Evolutionary conservation across 2,329 filamentous ascomycete genomes (phyloP).

Genomic region (Hyphodiscus sp.): DNA sequence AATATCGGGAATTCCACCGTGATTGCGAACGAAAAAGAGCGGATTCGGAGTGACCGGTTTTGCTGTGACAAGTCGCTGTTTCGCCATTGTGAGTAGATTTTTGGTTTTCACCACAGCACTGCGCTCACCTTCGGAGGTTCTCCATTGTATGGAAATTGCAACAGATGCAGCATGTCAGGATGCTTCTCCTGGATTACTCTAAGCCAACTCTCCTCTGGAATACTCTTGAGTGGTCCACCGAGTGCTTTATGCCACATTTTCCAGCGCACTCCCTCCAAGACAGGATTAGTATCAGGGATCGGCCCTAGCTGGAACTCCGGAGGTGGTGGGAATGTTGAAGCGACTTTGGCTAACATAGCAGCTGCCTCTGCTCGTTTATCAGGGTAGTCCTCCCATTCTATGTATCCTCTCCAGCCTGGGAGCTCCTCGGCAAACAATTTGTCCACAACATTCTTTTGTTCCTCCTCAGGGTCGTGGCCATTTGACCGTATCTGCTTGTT

Average conservation of each 20-base stretch:
- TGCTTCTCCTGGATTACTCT: conserved; percentile 51
- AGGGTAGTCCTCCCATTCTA: conserved; percentile 65
- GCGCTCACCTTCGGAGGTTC: conserved; percentile 43
- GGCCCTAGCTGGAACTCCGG: conserved; percentile 52
- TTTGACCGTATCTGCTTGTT: background rate
- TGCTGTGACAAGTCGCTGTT: conserved; percentile 43
- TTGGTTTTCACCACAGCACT: background rate
- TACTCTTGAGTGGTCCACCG: conserved; percentile 36
- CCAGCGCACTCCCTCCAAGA: conserved; percentile 49
- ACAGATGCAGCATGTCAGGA: conserved; percentile 52
- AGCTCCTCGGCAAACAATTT: background rate
- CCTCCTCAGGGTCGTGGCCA: background rate
- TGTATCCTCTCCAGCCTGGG: conserved; percentile 35
- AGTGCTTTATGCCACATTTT: conserved; percentile 53
- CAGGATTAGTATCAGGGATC: conserved; percentile 50
- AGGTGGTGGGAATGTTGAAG: conserved; percentile 4
- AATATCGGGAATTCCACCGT: conserved; percentile 64
- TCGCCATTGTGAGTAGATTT: background rate
- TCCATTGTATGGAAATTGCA: conserved; percentile 60
- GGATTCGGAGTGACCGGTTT: conserved; percentile 50
- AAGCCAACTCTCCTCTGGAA: conserved; percentile 54
- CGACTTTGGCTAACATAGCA: conserved; percentile 1
- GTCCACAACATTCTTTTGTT: background rate
- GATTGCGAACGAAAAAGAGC: conserved; percentile 64
- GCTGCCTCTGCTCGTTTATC: conserved; percentile 31